A percentile compares a stretch with the other conserved stretches of the same genome.
Evolutionary conservation across 805 yeast genomes (phyloP).

Genomic region (Candida tammaniensis): DNA sequence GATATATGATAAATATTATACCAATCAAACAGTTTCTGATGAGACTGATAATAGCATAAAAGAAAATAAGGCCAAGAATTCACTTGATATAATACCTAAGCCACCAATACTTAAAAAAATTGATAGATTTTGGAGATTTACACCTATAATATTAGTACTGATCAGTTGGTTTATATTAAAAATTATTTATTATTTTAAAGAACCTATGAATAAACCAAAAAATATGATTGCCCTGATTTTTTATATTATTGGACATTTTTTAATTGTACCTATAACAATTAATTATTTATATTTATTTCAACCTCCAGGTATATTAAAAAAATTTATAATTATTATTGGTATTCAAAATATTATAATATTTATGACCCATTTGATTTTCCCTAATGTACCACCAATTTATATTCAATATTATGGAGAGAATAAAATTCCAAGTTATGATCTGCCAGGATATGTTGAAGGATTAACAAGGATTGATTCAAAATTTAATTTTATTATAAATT

Average conservation of each 20-base stretch:
- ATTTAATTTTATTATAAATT: slow-evolving; percentile 10
- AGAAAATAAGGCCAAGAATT: neutral
- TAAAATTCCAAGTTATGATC: slow-evolving; percentile 54
- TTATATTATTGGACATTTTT: slow-evolving; percentile 60
- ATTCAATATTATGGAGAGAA: slow-evolving; percentile 59
- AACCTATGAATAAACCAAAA: slow-evolving; percentile 41
- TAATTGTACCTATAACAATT: slow-evolving; percentile 59
- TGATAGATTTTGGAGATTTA: slow-evolving; percentile 7
- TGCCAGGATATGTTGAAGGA: slow-evolving; percentile 69
- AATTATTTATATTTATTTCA: slow-evolving; percentile 65
- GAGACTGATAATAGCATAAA: too few species aligned
- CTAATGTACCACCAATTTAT: slow-evolving; percentile 78
- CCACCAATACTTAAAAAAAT: neutral
- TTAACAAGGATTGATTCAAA: slow-evolving; percentile 62
- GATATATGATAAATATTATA: neutral
- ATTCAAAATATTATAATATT: slow-evolving; percentile 60
- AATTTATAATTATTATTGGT: slow-evolving; percentile 56
- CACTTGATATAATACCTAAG: neutral
- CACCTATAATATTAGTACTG: slow-evolving; percentile 41
- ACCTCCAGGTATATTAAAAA: slow-evolving; percentile 57
- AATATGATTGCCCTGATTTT: slow-evolving; percentile 62
- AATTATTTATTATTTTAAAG: slow-evolving; percentile 38
- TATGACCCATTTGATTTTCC: slow-evolving; percentile 57
- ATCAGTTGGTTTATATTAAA: slow-evolving; percentile 51
- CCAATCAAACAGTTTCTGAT: neutral